Percentiles rank a stretch among this genome's conserved stretches.
These are phyloP conservation scores for Malus sieversii DNA, from an alignment of 306 rosid genomes.

Conservation along the genomic window DNA sequence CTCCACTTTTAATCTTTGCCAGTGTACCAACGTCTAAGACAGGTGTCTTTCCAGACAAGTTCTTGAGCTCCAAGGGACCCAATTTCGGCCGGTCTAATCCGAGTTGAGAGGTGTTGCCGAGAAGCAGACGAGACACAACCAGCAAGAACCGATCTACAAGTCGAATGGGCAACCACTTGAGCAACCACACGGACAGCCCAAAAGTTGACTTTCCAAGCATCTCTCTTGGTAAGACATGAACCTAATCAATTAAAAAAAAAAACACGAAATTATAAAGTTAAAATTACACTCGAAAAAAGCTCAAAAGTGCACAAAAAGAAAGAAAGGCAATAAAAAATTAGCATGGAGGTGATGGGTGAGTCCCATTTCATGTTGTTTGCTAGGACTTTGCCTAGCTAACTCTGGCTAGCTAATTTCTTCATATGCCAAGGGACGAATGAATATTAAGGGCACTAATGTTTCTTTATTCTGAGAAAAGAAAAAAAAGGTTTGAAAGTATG, in stretches of 20 bases:
- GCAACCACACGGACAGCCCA: slow-evolving; percentile 97
- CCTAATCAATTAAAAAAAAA: slow-evolving; percentile 39
- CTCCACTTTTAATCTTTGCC: slow-evolving; percentile 76
- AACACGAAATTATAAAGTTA: not conserved
- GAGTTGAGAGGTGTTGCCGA: slow-evolving; percentile 72
- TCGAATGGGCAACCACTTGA: slow-evolving; percentile 80
- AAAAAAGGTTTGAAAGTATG: not conserved
- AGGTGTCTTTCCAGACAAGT: slow-evolving; percentile 86
- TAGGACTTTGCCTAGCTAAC: slow-evolving; percentile 3
- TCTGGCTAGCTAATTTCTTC: slow-evolving; percentile 9
- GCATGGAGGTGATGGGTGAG: slow-evolving; percentile 25
- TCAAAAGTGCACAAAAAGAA: slow-evolving; percentile 9
- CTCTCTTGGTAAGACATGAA: slow-evolving; percentile 94
- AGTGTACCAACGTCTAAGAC: slow-evolving; percentile 96
- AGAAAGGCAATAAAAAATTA: slow-evolving; percentile 1
- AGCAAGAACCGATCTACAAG: slow-evolving; percentile 72
- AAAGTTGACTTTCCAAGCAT: slow-evolving; percentile 99
- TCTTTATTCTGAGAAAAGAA: not conserved
- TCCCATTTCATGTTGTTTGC: slow-evolving; percentile 6
- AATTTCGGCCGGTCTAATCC: slow-evolving; percentile 80
- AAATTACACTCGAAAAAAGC: slow-evolving; percentile 4
- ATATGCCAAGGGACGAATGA: not conserved
- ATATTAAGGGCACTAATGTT: not conserved
- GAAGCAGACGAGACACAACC: slow-evolving; percentile 60
- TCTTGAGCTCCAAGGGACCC: slow-evolving; percentile 95